Evolutionary conservation across 2,329 filamentous ascomycete genomes (phyloP), one percentile per base, ranked within the genome.

Genomic region (Colletotrichum sp.): DNA sequence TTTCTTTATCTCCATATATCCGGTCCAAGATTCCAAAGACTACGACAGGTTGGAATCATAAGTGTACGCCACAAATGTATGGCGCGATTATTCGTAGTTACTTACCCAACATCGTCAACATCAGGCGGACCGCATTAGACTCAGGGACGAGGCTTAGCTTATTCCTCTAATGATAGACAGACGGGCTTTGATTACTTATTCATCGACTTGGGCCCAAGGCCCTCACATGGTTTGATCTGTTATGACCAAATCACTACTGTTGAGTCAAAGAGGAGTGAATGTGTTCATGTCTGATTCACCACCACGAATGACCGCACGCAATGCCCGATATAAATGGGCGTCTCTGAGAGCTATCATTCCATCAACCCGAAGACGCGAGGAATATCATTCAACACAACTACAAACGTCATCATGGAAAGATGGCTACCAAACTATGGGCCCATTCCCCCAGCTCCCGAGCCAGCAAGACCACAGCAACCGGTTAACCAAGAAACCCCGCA

Each of bases 1-100:
- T 19, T 48, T 48, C 19, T 12, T 48, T 1, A 48, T 48, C 39
- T 48, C 3, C 9, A 48, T 48, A 48, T 48, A n/a, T n/a, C 39
- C 9, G 39, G 19, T n/a, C 2, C 1, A 48, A 0, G 9, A 0
- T n/a, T 7, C 5, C 1, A 12, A n/a, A 48, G 19, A n/a, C 5
- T 0, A 48, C 39, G 9, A n/a, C 0, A n/a, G 9, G 2, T n/a
- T 48, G 5, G n/a, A n/a, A 4, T n/a, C 39, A n/a, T n/a, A 48
- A n/a, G 19, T 0, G 39, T 12, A n/a, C 0, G 3, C 39, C 39
- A 44, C 0, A 44, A 44, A 2, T 0, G 16, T n/a, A n/a, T 6
- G 19, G 0, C 3, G 39, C 19, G 19, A 12, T 48, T 48, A 2
- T 2, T 44, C 5, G 5, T 2, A 44, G 19, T 48, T 48, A 15